Percentiles rank a stretch among this genome's conserved stretches.
phyloP scores from a whole-genome alignment of 805 yeast genomes.

The Barnettozyma sp. region DNA sequence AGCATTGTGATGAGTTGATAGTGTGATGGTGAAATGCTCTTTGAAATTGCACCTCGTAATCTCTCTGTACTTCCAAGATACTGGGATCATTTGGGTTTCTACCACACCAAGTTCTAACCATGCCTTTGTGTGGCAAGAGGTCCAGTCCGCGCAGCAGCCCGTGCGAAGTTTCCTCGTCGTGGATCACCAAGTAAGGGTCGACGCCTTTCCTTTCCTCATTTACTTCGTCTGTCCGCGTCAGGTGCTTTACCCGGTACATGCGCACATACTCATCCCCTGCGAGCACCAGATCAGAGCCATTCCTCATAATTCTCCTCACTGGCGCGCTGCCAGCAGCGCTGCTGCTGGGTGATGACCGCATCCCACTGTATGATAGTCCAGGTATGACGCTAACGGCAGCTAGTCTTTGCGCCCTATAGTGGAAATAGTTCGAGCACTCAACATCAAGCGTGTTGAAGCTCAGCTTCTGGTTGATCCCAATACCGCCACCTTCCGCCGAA shows the following conservation, averaged over 20 bases:
- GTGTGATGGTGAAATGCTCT: constrained; percentile 2
- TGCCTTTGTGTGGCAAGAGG: no score
- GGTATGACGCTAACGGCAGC: no score
- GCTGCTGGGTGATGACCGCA: no score
- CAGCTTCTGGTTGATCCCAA: constrained; percentile 2
- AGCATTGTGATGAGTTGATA: constrained; percentile 4
- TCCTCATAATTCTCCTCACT: constrained; percentile 3
- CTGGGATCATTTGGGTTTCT: constrained; percentile 18
- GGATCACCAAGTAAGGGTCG: no score
- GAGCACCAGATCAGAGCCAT: constrained; percentile 1
- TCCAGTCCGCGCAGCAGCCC: no score
- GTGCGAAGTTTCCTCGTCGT: no score
- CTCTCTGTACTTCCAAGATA: constrained; percentile 6
- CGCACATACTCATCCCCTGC: constrained; percentile 1
- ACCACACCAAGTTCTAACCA: constrained; percentile 20
- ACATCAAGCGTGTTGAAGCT: constrained; percentile 1
- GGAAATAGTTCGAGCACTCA: constrained; percentile 3
- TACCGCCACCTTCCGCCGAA: constrained; percentile 1
- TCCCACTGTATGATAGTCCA: no score
- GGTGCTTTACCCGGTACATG: constrained; percentile 1
- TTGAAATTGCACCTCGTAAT: constrained; percentile 3
- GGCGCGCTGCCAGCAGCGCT: neutral
- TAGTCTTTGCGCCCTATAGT: constrained; percentile 1
- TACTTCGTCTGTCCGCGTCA: no score
- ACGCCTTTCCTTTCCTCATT: neutral